Conservation (phyloP, 2,329 filamentous ascomycete species). For the Fusarium sarcochroum region DNA sequence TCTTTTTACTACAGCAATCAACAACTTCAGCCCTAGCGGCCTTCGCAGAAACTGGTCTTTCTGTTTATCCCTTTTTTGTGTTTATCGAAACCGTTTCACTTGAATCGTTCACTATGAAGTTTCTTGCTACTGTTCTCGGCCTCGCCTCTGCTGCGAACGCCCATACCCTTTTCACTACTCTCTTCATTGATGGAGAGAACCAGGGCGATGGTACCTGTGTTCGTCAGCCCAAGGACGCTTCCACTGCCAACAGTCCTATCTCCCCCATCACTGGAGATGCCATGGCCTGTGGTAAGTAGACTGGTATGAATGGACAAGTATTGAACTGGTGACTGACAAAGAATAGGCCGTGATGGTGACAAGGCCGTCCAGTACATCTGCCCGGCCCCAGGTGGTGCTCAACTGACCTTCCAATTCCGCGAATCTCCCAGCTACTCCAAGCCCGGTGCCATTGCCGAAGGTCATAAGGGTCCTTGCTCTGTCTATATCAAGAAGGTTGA, state of each 20-base stretch:
- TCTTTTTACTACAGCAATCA: slow-evolving; percentile 16
- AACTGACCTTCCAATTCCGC: slow-evolving; percentile 77
- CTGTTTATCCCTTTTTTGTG: slow-evolving; percentile 22
- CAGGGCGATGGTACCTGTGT: slow-evolving; percentile 81
- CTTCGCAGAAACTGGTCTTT: slow-evolving; percentile 46
- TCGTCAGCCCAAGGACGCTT: slow-evolving; percentile 71
- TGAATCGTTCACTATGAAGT: slow-evolving; percentile 58
- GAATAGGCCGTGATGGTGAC: slow-evolving; percentile 52
- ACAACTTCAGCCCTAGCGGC: slow-evolving; percentile 39
- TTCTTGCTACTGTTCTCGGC: slow-evolving; percentile 51
- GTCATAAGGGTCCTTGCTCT: slow-evolving; percentile 78
- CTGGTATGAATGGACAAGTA: fast-evolving
- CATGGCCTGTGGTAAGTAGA: slow-evolving; percentile 77
- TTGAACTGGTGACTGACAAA: background rate
- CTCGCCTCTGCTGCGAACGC: slow-evolving; percentile 60
- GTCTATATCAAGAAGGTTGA: slow-evolving; percentile 80
- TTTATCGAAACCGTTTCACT: slow-evolving; percentile 1
- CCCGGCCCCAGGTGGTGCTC: slow-evolving; percentile 64
- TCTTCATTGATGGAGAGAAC: slow-evolving; percentile 72
- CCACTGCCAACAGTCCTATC: slow-evolving; percentile 70
- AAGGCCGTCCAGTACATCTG: slow-evolving; percentile 64
- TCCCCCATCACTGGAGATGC: slow-evolving; percentile 68
- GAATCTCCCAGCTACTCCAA: slow-evolving; percentile 68
- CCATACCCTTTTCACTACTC: slow-evolving; percentile 75
- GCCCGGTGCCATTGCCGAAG: slow-evolving; percentile 69